Base-by-base conservation (phyloP, 108 stramenopile genomes). In the Cyclotella cryptica region DNA sequence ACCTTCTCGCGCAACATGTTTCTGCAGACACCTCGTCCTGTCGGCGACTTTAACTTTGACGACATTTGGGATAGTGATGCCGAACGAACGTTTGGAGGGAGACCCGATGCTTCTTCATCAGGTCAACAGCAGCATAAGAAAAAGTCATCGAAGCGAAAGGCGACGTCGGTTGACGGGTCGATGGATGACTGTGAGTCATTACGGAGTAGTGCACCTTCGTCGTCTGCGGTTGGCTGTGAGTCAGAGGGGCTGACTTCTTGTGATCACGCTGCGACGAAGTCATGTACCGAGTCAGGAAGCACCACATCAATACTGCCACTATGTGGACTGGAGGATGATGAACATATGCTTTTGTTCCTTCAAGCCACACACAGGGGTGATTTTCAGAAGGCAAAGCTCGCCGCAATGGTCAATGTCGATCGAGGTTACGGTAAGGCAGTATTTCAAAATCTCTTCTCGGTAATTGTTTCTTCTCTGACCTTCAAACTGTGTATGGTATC, bases 241-340 rank as follows among this genome's bases (percentile, higher is more conserved):
- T 10, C 17, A 6, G 15, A 69, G 49, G 12, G 10, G 12, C 14
- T n/a, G 49, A 1, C 19, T 18, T 22, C 27, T 69, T 8, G 40
- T 22, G 72, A 61, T 30, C 57, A 44, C 51, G 43, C 1, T 28
- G 13, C 24, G 17, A 21, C 13, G 26, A 40, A 78, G 41, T 21
- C 62, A 52, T 41, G 24, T 42, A 51, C 49, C 30, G 59, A 67
- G 46, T 41, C 28, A 46, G 64, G 15, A 42, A 69, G 41, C 59
- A 30, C 21, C 30, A 26, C 30, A 69, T 27, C 45, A 47, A 41
- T 53, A 39, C 41, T 75, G 43, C 80, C 80, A 19, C 44, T 81
- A 10, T 81, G 80, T 51, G 80, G 80, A 22, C 29, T 81, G 69
- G 80, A 81, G 55, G 80, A 75, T 41, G 80, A 81, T 69, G 80